These are phyloP conservation scores for Triticum aestivum DNA, from an alignment of 176 grass and related monocot genomes.

Conservation along the genomic window DNA sequence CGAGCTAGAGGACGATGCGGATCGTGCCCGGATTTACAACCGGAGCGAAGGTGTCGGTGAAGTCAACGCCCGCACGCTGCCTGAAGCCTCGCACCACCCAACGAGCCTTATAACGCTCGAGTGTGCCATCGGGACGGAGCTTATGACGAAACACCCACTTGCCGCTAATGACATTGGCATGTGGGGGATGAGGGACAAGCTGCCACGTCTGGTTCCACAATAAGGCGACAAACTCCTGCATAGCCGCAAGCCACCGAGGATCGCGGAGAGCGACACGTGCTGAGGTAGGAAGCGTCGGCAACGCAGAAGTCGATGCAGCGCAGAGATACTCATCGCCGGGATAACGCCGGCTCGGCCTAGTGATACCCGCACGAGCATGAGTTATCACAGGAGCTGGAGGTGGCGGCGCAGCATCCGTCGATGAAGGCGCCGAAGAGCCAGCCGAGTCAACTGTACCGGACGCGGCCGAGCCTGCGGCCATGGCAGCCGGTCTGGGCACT, in stretches of 20 bases:
- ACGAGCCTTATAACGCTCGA: too few relatives aligned
- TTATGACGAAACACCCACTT: too few relatives aligned
- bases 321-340: background rate
- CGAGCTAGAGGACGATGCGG: too few relatives aligned
- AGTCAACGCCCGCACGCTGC: too few relatives aligned
- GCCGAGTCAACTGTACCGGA: background rate
- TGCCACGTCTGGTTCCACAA: background rate
- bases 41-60: too few relatives aligned
- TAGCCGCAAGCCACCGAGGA: background rate
- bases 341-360: background rate
- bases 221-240: background rate
- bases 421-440: background rate
- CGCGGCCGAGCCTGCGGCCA: too few relatives aligned
- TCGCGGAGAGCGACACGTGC: background rate
- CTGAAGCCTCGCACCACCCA: too few relatives aligned
- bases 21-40: too few relatives aligned
- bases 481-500: too few relatives aligned
- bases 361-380: background rate
- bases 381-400: background rate
- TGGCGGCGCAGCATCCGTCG: background rate
- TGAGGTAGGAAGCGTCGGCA: background rate
- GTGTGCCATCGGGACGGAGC: too few relatives aligned
- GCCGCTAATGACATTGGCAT: background rate
- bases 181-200: background rate
- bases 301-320: background rate